Evolutionary conservation across 2,329 filamentous ascomycete genomes (phyloP).

Genomic region (Claviceps sp.): DNA sequence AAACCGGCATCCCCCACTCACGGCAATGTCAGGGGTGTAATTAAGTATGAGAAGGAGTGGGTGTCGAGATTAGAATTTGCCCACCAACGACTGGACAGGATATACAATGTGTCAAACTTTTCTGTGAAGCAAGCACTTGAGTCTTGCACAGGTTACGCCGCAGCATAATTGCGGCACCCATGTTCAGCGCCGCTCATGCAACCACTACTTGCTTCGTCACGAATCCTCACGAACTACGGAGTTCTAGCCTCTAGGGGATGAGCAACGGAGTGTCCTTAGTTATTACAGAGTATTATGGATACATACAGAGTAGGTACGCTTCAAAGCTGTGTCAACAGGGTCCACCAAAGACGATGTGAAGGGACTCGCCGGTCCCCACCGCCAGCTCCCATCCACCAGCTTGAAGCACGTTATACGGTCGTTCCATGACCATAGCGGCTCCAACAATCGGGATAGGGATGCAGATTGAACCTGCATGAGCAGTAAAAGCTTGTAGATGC

Average conservation of each 20-base stretch:
- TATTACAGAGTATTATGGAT: background rate
- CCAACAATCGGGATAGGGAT: conserved; percentile 4
- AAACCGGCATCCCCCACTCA: conserved; percentile 4
- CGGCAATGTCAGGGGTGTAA: conserved; percentile 2
- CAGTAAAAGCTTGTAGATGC: conserved; percentile 4
- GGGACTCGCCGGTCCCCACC: conserved; percentile 8
- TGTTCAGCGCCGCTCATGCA: conserved; percentile 8
- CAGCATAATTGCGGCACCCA: conserved; percentile 7
- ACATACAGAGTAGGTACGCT: conserved; percentile 4
- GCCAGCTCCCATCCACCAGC: conserved; percentile 7
- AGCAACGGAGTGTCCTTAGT: conserved; percentile 1
- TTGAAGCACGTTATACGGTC: conserved; percentile 8
- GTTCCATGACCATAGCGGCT: conserved; percentile 4
- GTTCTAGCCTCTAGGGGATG: conserved; percentile 4
- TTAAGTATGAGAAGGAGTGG: conserved; percentile 1
- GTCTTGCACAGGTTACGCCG: conserved; percentile 7
- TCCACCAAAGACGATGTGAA: conserved; percentile 9
- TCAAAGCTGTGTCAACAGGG: conserved; percentile 6
- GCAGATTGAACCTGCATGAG: conserved; percentile 5
- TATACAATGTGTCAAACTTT: conserved; percentile 6
- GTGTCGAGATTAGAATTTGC: conserved; percentile 4
- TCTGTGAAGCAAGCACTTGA: conserved; percentile 6
- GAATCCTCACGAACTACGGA: conserved; percentile 9
- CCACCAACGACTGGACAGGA: conserved; percentile 3
- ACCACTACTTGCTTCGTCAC: conserved; percentile 6